These are phyloP conservation scores for Capniomyces stellatus DNA, from an alignment of 371 early-diverging fungal species.

Conservation along the genomic window DNA sequence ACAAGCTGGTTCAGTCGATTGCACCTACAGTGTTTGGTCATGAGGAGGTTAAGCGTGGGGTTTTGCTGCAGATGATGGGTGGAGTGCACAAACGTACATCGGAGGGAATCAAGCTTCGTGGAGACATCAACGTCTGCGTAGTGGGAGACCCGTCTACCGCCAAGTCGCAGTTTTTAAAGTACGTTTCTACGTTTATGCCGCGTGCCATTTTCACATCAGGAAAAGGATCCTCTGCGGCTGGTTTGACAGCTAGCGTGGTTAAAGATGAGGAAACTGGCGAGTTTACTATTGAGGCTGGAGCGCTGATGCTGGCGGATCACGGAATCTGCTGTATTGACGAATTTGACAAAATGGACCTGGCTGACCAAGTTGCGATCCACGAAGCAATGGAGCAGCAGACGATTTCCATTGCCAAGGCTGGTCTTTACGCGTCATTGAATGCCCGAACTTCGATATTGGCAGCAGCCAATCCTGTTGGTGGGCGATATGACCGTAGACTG, in stretches of 20 bases:
- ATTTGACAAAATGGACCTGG: slow-evolving; percentile 98
- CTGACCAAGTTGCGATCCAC: slow-evolving; percentile 99
- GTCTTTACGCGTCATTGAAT: slow-evolving; percentile 97
- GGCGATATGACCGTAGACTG: slow-evolving; percentile 87
- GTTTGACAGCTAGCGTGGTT: slow-evolving; percentile 96
- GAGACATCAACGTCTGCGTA: slow-evolving; percentile 98
- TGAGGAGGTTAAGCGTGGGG: slow-evolving; percentile 93
- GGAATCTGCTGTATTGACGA: slow-evolving; percentile 99
- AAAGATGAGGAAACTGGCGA: slow-evolving; percentile 99
- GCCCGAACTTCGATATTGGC: slow-evolving; percentile 97
- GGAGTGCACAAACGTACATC: slow-evolving; percentile 89
- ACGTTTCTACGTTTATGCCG: slow-evolving; percentile 74
- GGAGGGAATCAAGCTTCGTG: slow-evolving; percentile 90
- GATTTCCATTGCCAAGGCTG: slow-evolving; percentile 98
- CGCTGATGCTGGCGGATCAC: slow-evolving; percentile 98
- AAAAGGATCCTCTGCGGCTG: slow-evolving; percentile 97
- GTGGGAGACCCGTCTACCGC: slow-evolving; percentile 98
- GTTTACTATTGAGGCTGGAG: slow-evolving; percentile 99
- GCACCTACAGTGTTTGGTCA: slow-evolving; percentile 97
- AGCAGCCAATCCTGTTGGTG: slow-evolving; percentile 97
- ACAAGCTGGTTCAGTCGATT: slow-evolving; percentile 60
- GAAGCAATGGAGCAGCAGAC: slow-evolving; percentile 99
- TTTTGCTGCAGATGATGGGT: slow-evolving; percentile 90
- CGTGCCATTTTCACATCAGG: slow-evolving; percentile 96
- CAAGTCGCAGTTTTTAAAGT: slow-evolving; percentile 95